These are phyloP conservation scores for Diaporthe longicolla DNA, from an alignment of 2,329 filamentous ascomycete species.

Conservation along the genomic window DNA sequence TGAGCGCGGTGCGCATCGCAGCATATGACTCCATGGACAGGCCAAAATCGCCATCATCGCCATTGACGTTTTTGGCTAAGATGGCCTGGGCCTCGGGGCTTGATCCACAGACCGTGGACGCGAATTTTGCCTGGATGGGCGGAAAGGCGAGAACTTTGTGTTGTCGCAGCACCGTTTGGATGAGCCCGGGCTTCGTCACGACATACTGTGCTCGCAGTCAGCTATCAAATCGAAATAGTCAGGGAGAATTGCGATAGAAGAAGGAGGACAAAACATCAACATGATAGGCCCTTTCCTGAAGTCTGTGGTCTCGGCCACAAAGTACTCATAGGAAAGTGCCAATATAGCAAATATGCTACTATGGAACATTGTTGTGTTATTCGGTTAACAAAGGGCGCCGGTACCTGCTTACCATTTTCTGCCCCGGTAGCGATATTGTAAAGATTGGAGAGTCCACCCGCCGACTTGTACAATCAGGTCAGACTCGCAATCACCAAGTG, in stretches of 20 bases:
- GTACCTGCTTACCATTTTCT: slow-evolving; percentile 48
- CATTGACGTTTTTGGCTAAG: slow-evolving; percentile 50
- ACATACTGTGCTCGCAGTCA: slow-evolving; percentile 49
- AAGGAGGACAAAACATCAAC: no score
- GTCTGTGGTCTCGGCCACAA: no score
- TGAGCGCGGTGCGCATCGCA: slow-evolving; percentile 52
- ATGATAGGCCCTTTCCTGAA: no score
- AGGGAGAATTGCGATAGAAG: no score
- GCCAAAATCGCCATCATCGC: slow-evolving; percentile 53
- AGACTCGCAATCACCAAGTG: no score
- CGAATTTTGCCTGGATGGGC: slow-evolving; percentile 54
- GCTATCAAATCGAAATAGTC: no score
- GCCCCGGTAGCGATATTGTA: slow-evolving; percentile 57
- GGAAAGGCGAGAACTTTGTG: slow-evolving; percentile 54
- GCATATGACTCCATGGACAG: slow-evolving; percentile 53
- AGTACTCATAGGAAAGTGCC: no score
- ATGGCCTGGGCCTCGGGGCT: slow-evolving; percentile 51
- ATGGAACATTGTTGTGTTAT: no score
- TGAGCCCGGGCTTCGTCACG: slow-evolving; percentile 54
- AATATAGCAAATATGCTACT: no score
- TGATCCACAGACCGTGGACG: slow-evolving; percentile 49
- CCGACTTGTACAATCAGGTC: slow-evolving; percentile 33
- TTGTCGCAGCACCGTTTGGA: slow-evolving; percentile 56
- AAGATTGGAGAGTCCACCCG: slow-evolving; percentile 52
- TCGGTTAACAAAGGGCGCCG: no score